A percentile compares a stretch with the other conserved stretches of the same genome.
phyloP scores from a whole-genome alignment of 1,284 basidiomycete species.

The Trichosporon asahii region DNA sequence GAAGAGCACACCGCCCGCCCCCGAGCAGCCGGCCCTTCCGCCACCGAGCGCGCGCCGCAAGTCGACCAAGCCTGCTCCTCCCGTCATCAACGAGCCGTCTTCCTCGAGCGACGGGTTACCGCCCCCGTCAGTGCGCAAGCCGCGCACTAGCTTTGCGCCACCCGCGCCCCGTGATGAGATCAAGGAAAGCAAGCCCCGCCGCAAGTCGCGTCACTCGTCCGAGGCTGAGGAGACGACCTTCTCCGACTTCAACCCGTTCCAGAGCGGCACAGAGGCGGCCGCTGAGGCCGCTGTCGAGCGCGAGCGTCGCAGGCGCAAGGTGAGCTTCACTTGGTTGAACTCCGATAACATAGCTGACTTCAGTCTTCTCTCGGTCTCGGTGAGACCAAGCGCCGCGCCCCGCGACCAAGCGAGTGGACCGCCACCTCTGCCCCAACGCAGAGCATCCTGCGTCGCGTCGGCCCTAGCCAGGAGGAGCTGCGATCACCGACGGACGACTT shows the following conservation, averaged over 20 bases:
- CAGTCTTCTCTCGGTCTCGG: constrained; percentile 27
- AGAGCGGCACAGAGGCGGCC: constrained; percentile 54
- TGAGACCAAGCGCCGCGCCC: constrained; percentile 20
- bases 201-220: constrained; percentile 28
- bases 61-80: neutral
- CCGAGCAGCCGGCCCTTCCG: neutral
- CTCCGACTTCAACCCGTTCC: constrained; percentile 58
- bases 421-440: constrained; percentile 23
- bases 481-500: constrained; percentile 37
- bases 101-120: neutral
- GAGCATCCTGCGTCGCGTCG: constrained; percentile 33
- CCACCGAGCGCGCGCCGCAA: constrained; percentile 5
- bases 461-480: constrained; percentile 39
- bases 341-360: neutral
- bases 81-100: neutral
- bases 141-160: constrained; percentile 13
- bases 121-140: constrained; percentile 14
- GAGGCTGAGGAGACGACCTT: constrained; percentile 48
- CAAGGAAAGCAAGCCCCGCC: constrained; percentile 53
- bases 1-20: neutral
- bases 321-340: constrained; percentile 16
- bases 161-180: constrained; percentile 58
- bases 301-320: constrained; percentile 46
- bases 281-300: constrained; percentile 32
- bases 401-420: constrained; percentile 24